Percentiles rank a stretch among this genome's conserved stretches.
Evolutionary conservation across 352 stramenopile genomes (phyloP).

Genomic region (Pythium brachiatum): DNA sequence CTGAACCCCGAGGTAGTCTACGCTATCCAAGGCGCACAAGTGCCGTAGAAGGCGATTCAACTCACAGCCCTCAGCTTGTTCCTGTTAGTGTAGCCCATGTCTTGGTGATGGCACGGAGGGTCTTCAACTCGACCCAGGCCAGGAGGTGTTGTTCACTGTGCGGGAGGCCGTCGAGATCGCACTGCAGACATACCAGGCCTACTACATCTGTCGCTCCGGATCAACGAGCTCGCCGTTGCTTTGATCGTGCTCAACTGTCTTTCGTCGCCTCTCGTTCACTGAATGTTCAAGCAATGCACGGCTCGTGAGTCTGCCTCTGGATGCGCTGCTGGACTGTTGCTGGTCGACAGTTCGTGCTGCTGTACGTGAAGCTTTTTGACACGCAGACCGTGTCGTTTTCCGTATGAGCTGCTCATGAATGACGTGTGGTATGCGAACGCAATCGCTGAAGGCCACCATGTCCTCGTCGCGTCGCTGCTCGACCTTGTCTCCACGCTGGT

Average conservation of each 20-base stretch:
- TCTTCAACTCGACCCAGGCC: too few species aligned
- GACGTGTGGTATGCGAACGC: conserved; percentile 19
- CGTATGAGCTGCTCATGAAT: background rate
- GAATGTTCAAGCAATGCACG: background rate
- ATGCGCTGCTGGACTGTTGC: conserved; percentile 22
- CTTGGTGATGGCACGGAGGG: too few species aligned
- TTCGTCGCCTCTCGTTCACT: conserved; percentile 6
- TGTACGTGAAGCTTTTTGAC: conserved; percentile 14
- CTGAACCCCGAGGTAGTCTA: too few species aligned
- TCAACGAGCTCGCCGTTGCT: conserved; percentile 22
- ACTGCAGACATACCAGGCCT: conserved; percentile 27
- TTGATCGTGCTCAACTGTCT: conserved; percentile 22
- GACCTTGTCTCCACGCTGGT: conserved; percentile 15
- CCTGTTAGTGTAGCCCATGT: too few species aligned
- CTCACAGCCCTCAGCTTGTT: too few species aligned
- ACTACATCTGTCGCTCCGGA: conserved; percentile 23
- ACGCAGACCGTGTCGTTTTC: background rate
- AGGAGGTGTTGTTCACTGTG: conserved; percentile 15
- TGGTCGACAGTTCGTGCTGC: conserved; percentile 25
- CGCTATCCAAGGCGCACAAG: too few species aligned
- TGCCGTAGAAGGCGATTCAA: too few species aligned
- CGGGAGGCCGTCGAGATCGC: conserved; percentile 24
- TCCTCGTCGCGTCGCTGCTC: conserved; percentile 17
- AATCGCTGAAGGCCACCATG: conserved; percentile 11
- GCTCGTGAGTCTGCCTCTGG: conserved; percentile 7